These are phyloP conservation scores for Ogataea parapolymorpha DNA, from an alignment of 805 yeast species.

Conservation along the genomic window DNA sequence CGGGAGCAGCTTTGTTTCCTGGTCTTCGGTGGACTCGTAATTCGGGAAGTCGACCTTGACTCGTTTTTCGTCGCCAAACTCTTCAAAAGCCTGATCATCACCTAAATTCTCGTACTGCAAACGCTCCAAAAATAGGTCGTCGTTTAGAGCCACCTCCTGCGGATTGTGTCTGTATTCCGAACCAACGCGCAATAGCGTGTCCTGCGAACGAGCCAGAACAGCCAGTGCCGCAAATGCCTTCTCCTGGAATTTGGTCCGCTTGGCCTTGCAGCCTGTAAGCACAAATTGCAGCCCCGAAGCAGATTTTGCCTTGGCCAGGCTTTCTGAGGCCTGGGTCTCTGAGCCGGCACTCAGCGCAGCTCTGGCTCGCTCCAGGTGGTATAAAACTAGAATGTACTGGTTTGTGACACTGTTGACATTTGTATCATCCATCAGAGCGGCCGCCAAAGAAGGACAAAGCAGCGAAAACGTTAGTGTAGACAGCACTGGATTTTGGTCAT, in stretches of 20 bases:
- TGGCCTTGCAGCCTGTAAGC: conserved; percentile 85
- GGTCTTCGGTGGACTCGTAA: conserved; percentile 12
- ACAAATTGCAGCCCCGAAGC: conserved; percentile 60
- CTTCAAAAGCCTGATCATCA: conserved; percentile 38
- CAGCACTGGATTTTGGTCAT: conserved; percentile 51
- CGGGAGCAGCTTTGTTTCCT: conserved; percentile 49
- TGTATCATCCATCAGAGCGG: conserved; percentile 33
- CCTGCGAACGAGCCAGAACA: conserved; percentile 61
- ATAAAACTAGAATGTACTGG: conserved; percentile 41
- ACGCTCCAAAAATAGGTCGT: conserved; percentile 74
- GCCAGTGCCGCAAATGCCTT: conserved; percentile 70
- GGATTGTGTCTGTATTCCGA: conserved; percentile 38
- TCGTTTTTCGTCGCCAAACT: conserved; percentile 35
- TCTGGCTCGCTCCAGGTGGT: conserved; percentile 67
- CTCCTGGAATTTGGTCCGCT: conserved; percentile 78
- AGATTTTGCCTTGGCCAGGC: conserved; percentile 52
- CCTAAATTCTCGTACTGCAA: conserved; percentile 66
- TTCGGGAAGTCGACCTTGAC: conserved; percentile 39
- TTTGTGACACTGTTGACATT: conserved; percentile 29
- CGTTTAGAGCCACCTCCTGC: conserved; percentile 59
- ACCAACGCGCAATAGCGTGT: conserved; percentile 18
- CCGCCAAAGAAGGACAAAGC: conserved; percentile 34
- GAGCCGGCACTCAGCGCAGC: conserved; percentile 58
- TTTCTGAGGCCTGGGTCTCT: conserved; percentile 57
- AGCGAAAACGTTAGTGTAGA: conserved; percentile 41